Percentiles rank a stretch among this genome's conserved stretches.
Conservation (phyloP, 129 eudicot genomes). For the Ambrosia artemisiifolia region DNA sequence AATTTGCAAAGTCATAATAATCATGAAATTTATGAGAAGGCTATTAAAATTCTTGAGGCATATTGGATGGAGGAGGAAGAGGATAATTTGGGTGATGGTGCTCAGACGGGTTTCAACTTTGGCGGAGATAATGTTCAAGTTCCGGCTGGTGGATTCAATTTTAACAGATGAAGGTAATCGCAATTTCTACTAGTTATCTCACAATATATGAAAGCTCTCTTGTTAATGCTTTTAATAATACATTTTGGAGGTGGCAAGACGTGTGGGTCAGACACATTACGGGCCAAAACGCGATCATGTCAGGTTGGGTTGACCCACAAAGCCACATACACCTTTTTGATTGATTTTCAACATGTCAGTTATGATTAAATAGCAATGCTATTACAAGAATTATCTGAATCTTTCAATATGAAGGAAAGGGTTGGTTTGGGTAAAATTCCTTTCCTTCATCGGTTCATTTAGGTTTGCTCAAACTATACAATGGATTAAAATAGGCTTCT, state of each 20-base stretch:
- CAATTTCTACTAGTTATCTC: neutral
- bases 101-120: slow-evolving; percentile 51
- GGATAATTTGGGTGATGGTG: slow-evolving; percentile 43
- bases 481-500: no score
- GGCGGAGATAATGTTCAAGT: slow-evolving; percentile 50
- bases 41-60: slow-evolving; percentile 77
- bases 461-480: no score
- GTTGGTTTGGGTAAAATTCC: neutral
- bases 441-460: no score
- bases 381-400: neutral
- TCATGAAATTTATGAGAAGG: slow-evolving; percentile 77
- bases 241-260: neutral
- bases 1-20: slow-evolving; percentile 78
- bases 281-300: neutral
- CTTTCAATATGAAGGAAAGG: neutral
- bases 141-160: slow-evolving; percentile 79
- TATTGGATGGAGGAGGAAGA: slow-evolving; percentile 84
- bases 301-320: neutral
- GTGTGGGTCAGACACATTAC: neutral
- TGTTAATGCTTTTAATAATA: no score
- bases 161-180: slow-evolving; percentile 64
- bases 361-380: neutral
- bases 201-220: neutral
- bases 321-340: neutral
- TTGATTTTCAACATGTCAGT: neutral